Base-by-base conservation (phyloP, 495 filamentous ascomycete genomes). In the Hyaloscypha finlandica region DNA sequence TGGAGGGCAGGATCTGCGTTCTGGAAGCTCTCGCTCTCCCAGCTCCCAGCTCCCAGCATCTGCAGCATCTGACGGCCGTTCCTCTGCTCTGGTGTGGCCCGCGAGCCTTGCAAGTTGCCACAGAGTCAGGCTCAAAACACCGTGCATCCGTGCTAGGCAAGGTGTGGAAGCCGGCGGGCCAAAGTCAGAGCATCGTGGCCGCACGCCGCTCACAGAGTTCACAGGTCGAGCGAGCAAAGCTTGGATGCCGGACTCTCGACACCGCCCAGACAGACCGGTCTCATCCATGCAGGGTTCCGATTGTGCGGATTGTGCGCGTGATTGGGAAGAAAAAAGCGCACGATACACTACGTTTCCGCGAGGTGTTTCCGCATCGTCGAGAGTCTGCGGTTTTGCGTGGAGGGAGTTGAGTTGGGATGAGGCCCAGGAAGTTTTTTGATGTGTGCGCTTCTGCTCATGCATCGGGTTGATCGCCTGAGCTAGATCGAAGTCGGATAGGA, bases 201-300 rank as follows among this genome's bases (percentile, higher is more conserved):
- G 35, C 35, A 3, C 12, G 35, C 35, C 35, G 12, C 8, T 37
- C 6, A 37, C 35, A 37, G 3, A 37, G 35, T 37, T 29, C 51
- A 53, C n/a, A 57, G 54, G n/a, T 60, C 8, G 12, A 37, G 35
- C 1, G 35, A 37, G 2, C 16, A 19, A 19, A 48, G 9, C 42
- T 48, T 48, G 42, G 42, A 19, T 16, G 42, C 16, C 42, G 16
- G 35, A 48, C 4, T 16, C 2, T 37, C 9, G 59, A 45, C 59
- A 48, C 59, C 59, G 59, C 59, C 37, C 19, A 9, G 19, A 12
- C 22, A 9, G 19, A 12, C 22, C 53, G 31, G 37, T 29, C 37
- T 42, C 59, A 61, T 61, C 59, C 35, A 48, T 42, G 59, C 37
- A 42, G 53, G 53, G 59, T 61, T 33, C 35, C 20, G 35, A 20